Percentiles rank a stretch among this genome's conserved stretches.
These are phyloP conservation scores for Dactylis glomerata DNA, from an alignment of 176 grass and related monocot species.

Conservation along the genomic window DNA sequence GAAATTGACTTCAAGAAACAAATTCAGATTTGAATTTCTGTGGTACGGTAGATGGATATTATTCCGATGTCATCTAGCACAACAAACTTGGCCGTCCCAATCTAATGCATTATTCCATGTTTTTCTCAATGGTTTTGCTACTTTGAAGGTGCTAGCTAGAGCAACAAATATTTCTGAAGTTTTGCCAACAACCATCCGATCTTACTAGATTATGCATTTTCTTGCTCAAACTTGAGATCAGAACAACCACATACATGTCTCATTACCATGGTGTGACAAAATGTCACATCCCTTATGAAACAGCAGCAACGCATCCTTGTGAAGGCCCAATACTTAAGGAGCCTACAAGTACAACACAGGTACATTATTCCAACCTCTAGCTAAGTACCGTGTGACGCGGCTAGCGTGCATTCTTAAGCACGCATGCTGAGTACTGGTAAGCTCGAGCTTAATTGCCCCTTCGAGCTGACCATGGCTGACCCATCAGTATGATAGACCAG, in stretches of 20 bases:
- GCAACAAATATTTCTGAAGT: neutral
- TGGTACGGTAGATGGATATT: neutral
- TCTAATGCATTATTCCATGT: too few relatives aligned
- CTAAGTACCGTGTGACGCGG: slow-evolving; percentile 26
- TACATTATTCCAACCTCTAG: slow-evolving; percentile 33
- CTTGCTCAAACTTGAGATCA: neutral
- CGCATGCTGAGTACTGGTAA: neutral
- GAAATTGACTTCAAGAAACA: neutral
- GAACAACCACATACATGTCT: neutral
- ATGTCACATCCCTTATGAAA: slow-evolving; percentile 19
- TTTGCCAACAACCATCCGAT: neutral
- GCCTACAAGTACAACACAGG: neutral
- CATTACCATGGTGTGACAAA: slow-evolving; percentile 32
- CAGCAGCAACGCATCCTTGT: slow-evolving; percentile 14
- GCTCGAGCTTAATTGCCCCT: slow-evolving; percentile 4
- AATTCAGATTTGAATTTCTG: too few relatives aligned
- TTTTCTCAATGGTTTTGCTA: too few relatives aligned
- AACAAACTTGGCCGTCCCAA: too few relatives aligned
- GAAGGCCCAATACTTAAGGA: slow-evolving; percentile 24
- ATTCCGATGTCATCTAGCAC: too few relatives aligned
- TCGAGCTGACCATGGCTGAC: slow-evolving; percentile 1
- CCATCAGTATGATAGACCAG: neutral
- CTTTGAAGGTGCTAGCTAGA: too few relatives aligned
- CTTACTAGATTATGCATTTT: too few relatives aligned
- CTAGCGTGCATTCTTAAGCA: slow-evolving; percentile 5